Base-by-base conservation (phyloP, 768 basidiomycete genomes). In the Boletus patriciae region DNA sequence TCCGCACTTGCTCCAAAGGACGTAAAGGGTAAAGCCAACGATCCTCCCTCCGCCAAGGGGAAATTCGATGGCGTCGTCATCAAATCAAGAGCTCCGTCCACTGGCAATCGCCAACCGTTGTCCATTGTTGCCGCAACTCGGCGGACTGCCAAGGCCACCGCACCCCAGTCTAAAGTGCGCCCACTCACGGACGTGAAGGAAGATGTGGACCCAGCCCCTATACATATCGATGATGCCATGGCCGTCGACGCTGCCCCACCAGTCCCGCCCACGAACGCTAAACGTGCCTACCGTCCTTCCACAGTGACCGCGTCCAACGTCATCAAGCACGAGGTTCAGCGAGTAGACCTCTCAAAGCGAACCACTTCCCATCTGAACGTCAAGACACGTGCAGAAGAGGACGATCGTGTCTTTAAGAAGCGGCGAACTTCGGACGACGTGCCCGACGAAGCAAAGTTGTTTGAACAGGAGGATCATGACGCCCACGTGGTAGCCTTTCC, bases 361-460 rank as follows among this genome's bases (percentile, higher is more conserved):
- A 71, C 78, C 25, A 64, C 78, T 21, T 57, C 71, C 66, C 43
- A 68, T 74, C 43, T 57, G 60, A 34, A 68, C 23, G 57, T 72
- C 50, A 67, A 68, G 41, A 6, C 46, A n/a, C 58, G 84, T 27
- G 80, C 80, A n/a, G 82, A 77, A 23, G 88, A 87, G 41, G 78
- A 78, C 11, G 71, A 74, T 38, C 86, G 84, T 18, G 83, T 78
- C 3, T 81, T 80, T 63, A 93, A 93, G 79, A 88, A 89, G 70
- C 81, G 86, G 60, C 78, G 88, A 45, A 87, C 90, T 6, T 90
- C 90, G 1, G 87, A 89, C 3, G 79, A 84, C 33, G 73, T 76
- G 0, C 83, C 83, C 25, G 81, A 74, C 11, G 73, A 73, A 33
- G 75, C 75, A 27, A 69, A 58, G 19, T 57, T 71, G 3, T 80